Conservation (phyloP, 2,329 filamentous ascomycete species). For the Zymoseptoria passerinii region DNA sequence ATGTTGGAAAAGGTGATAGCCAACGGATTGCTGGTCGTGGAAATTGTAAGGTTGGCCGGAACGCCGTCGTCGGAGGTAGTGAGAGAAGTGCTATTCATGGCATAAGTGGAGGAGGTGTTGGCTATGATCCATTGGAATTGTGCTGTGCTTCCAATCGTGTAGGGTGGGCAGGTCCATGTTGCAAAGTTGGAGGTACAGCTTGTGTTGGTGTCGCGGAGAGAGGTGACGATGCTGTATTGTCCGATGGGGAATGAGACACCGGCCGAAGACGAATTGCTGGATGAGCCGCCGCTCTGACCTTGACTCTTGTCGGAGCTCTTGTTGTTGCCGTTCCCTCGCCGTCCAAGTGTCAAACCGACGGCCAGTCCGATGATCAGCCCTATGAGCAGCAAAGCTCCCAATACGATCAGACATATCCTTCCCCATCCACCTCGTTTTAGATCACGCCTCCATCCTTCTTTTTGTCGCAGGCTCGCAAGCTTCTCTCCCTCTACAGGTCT, state of each 20-base stretch:
- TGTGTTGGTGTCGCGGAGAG: conserved; percentile 46
- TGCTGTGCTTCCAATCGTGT: conserved; percentile 39
- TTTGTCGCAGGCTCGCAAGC: conserved; percentile 19
- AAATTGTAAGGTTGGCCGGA: conserved; percentile 32
- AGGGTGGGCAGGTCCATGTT: conserved; percentile 57
- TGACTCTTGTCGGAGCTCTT: neutral
- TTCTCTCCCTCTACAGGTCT: conserved; percentile 24
- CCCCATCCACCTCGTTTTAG: conserved; percentile 33
- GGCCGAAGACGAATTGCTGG: conserved; percentile 1
- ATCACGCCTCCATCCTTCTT: conserved; percentile 9
- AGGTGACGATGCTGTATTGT: conserved; percentile 53
- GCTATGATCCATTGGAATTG: conserved; percentile 57
- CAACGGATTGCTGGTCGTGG: conserved; percentile 49
- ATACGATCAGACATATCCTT: conserved; percentile 31
- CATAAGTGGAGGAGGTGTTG: conserved; percentile 31
- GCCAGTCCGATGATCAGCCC: conserved; percentile 34
- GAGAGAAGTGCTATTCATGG: conserved; percentile 42
- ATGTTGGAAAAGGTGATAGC: conserved; percentile 48
- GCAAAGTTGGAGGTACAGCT: conserved; percentile 50
- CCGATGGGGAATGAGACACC: conserved; percentile 49
- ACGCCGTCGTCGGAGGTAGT: conserved; percentile 46
- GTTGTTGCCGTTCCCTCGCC: conserved; percentile 9
- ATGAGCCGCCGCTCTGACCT: neutral
- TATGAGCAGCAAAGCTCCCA: conserved; percentile 31
- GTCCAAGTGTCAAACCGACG: conserved; percentile 25